Evolutionary conservation across 768 basidiomycete species (phyloP), one percentile per base, ranked within the genome.

Genomic region (Rhodosporidiobolus odoratus): DNA sequence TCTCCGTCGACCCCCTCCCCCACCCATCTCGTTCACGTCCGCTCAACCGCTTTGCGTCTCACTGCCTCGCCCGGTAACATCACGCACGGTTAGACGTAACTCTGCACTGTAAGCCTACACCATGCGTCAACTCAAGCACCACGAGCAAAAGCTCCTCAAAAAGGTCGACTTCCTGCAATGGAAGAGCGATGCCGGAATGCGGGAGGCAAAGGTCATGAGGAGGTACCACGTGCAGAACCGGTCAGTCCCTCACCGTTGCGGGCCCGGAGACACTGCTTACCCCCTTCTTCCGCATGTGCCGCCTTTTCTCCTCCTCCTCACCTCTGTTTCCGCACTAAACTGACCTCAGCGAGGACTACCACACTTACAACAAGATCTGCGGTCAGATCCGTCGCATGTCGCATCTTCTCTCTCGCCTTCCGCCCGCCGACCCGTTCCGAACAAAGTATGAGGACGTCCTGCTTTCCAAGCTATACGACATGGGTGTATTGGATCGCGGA

Each of bases 101-200:
- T 43, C 43, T 17, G n/a, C n/a, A n/a, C n/a, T n/a, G n/a, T n/a
- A n/a, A n/a, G n/a, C n/a, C n/a, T 50, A 10, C 9, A 50, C 21
- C 48, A 92, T 96, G 83, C 85, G 94, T 74, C 88, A 95, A 81
- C 85, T 98, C 80, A 97, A 95, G 83, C 86, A 91, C 79, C 96
- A 99, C 81, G 95, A 99, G 80, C 88, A 93, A 80, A 74, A 75
- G 63, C 75, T 77, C n/a, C 68, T 75, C 53, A 72, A 71, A 50
- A 76, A 76, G 82, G 94, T 98, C 76, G 96, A 98, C 81, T 96
- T 99, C 80, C 84, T 97, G 69, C 80, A 95, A 91, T 98, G 95
- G 95, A 98, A 92, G 81, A 89, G 92, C 81, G 94, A 98, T 86
- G 87, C 89, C 21, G 88, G 87, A 78, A 81, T 88, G 23, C 87